phyloP scores from a whole-genome alignment of 1,139 yeast species.

The Candida gigantensis region DNA sequence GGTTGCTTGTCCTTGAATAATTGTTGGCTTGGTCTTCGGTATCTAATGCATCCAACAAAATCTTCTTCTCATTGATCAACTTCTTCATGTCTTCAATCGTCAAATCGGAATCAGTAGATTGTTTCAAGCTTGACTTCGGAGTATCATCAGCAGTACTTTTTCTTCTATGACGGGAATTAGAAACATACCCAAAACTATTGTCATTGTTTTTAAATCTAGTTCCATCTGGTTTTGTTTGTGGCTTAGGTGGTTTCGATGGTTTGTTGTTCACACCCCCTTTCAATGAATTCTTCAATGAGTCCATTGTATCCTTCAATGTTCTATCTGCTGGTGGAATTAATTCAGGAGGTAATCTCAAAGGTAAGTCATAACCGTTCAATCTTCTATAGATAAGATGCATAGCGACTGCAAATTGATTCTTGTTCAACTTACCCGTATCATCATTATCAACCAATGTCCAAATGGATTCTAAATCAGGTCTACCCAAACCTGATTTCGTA shows the following conservation, averaged over 20 bases:
- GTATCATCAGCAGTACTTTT: conserved; percentile 20
- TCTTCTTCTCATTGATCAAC: conserved; percentile 66
- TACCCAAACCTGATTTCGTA: conserved; percentile 83
- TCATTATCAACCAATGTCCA: conserved; percentile 82
- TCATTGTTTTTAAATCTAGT: conserved; percentile 73
- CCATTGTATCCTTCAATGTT: conserved; percentile 48
- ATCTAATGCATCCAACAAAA: conserved; percentile 70
- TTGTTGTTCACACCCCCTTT: conserved; percentile 39
- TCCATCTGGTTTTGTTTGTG: conserved; percentile 42
- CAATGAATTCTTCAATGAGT: conserved; percentile 43
- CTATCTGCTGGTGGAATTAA: conserved; percentile 80
- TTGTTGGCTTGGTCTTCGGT: conserved; percentile 55
- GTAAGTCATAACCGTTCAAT: conserved; percentile 72
- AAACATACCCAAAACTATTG: conserved; percentile 59
- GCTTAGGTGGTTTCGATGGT: conserved; percentile 19
- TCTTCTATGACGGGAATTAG: conserved; percentile 64
- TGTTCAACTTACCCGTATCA: conserved; percentile 70
- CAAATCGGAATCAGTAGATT: conserved; percentile 33
- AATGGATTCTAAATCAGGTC: conserved; percentile 82
- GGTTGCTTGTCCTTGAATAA: not conserved
- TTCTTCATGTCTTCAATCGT: conserved; percentile 58
- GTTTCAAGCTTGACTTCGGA: conserved; percentile 17
- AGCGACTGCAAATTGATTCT: conserved; percentile 79
- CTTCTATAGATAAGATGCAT: conserved; percentile 81
- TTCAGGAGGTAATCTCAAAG: conserved; percentile 70